A percentile compares a stretch with the other conserved stretches of the same genome.
These are phyloP conservation scores for Claviceps spartinae DNA, from an alignment of 2,329 filamentous ascomycete genomes.

Conservation along the genomic window DNA sequence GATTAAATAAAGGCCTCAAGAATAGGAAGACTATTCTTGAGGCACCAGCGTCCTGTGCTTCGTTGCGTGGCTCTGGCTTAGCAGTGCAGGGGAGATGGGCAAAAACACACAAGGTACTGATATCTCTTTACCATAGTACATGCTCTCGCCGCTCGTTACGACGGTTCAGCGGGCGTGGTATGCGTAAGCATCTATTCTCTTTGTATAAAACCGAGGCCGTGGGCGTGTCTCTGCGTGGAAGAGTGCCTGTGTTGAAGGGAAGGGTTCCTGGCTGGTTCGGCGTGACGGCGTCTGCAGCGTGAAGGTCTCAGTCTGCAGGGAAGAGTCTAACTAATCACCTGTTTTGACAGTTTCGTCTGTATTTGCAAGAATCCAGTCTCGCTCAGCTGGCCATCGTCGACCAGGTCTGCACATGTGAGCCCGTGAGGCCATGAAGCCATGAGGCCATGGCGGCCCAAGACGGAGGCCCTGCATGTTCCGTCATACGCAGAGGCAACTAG, in stretches of 20 bases:
- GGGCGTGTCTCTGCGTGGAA: slow-evolving; percentile 1
- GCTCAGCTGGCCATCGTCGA: neutral
- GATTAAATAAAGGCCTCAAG: slow-evolving; percentile 1
- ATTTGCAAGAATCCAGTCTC: neutral
- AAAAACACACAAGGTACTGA: slow-evolving; percentile 2
- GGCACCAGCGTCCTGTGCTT: slow-evolving; percentile 1
- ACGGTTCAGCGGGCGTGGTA: neutral
- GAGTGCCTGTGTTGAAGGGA: slow-evolving; percentile 2
- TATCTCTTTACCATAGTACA: slow-evolving; percentile 4
- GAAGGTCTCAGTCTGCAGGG: neutral
- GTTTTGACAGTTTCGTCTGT: neutral
- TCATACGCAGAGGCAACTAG: neutral
- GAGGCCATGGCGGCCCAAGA: neutral
- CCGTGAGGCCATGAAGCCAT: neutral
- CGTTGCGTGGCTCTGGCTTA: slow-evolving; percentile 7
- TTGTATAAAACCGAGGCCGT: neutral
- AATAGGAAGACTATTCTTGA: neutral
- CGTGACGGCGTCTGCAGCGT: neutral
- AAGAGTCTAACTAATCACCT: neutral
- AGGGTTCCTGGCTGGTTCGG: neutral
- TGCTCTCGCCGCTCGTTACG: slow-evolving; percentile 3
- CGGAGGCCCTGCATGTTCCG: neutral
- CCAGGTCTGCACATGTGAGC: neutral
- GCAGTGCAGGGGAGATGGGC: slow-evolving; percentile 1
- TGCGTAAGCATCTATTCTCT: slow-evolving; percentile 1